Base-by-base conservation (phyloP, 495 filamentous ascomycete genomes). In the Xylaria cubensis region DNA sequence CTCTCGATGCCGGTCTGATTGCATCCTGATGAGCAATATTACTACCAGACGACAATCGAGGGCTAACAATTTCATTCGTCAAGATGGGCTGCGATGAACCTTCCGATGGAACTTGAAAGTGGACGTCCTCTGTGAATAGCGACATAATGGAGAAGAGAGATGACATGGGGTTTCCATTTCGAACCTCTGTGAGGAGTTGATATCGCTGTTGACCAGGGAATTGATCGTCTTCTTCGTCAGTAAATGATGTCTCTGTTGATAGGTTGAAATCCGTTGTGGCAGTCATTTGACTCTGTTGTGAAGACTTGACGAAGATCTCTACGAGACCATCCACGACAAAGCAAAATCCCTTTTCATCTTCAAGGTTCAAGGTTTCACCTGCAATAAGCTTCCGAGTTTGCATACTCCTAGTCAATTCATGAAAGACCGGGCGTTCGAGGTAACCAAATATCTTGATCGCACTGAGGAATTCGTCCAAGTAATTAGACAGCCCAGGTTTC, bases 381-480 rank as follows among this genome's bases (percentile, higher is more conserved):
- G 96, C 96, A 70, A 98, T 94, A 53, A 99, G 83, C 83, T 97
- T 98, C 76, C 93, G 86, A 6, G 96, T 98, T 83, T 98, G 96
- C 96, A 99, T 98, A 41, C 94, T 97, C 72, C 96, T 88, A 2
- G 96, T 98, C 75, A 99, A 87, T 80, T 99, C 96, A 79, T 99
- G 96, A 79, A 98, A 99, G 17, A 99, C 96, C 2, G 95, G 94
- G 24, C 96, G 88, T 79, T 99, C 96, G 56, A 99, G 86, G 79
- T 98, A 99, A 3, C 96, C 96, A 83, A 99, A 99, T 55, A 99
- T 95, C 78, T 98, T 98, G 80, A 99, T 98, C n/a, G 96, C 96
- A 81, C 94, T 97, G 17, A 99, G 85, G 74, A 98, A 99, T 82
- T 99, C 97, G 80, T 99, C 96, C 15, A 99, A 87, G 80, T 99